These are phyloP conservation scores for Talaromyces sp. DNA, from an alignment of 2,329 filamentous ascomycete species.

Conservation along the genomic window DNA sequence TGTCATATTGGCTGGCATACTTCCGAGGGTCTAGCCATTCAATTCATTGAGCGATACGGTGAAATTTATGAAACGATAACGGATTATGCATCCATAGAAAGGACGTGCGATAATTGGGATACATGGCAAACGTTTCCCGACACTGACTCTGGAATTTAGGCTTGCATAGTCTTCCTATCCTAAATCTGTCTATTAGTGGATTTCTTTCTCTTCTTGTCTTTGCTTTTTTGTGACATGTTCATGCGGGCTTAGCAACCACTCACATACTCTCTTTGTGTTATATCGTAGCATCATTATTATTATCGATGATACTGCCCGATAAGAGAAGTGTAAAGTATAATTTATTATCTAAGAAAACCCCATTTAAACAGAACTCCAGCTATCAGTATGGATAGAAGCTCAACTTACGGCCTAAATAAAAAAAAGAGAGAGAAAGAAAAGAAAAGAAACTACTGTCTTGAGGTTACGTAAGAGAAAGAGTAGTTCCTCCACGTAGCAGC, in stretches of 20 bases:
- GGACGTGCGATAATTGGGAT: neutral
- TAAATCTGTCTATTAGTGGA: neutral
- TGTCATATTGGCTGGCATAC: slow-evolving; percentile 35
- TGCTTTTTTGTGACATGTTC: too few relatives aligned
- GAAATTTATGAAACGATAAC: slow-evolving; percentile 10
- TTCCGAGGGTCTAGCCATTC: slow-evolving; percentile 18
- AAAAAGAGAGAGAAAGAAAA: too few relatives aligned
- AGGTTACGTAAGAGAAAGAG: too few relatives aligned
- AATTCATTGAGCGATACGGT: slow-evolving; percentile 23
- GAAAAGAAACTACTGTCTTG: too few relatives aligned
- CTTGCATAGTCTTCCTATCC: neutral
- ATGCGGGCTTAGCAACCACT: neutral
- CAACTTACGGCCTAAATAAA: too few relatives aligned
- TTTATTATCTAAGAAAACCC: neutral
- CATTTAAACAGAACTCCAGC: neutral
- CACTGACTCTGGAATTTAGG: neutral
- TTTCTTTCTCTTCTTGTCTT: neutral
- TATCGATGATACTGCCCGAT: neutral
- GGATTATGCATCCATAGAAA: neutral
- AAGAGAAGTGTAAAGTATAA: neutral
- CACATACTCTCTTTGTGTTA: neutral
- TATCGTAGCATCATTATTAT: neutral
- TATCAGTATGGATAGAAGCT: too few relatives aligned
- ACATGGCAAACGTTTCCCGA: neutral
- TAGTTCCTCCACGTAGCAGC: neutral